A percentile compares a stretch with the other conserved stretches of the same genome.
Evolutionary conservation across 805 yeast genomes (phyloP).

Genomic region (Suhomyces sp.): DNA sequence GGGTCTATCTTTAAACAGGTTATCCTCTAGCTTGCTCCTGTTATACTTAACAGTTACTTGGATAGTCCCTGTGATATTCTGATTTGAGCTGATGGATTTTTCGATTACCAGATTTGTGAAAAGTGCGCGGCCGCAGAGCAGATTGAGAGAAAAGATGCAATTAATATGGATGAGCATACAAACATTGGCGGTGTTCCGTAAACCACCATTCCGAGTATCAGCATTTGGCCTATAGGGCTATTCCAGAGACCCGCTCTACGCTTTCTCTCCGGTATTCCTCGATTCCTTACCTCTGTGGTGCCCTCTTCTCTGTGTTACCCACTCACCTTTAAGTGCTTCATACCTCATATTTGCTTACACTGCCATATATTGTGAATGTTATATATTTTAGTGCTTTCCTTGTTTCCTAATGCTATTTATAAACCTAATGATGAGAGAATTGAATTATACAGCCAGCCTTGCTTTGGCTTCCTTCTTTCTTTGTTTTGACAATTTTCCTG

Average conservation of each 20-base stretch:
- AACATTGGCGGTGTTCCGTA: not conserved
- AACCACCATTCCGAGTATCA: too few species aligned
- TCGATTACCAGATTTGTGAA: not conserved
- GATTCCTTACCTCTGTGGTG: not conserved
- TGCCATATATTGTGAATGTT: too few species aligned
- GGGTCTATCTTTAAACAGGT: too few species aligned
- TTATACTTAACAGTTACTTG: not conserved
- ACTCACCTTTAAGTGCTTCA: too few species aligned
- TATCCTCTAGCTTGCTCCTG: too few species aligned
- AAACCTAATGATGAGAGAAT: not conserved
- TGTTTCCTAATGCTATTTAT: not conserved
- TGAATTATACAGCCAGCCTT: not conserved
- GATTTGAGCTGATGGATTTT: not conserved
- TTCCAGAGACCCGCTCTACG: too few species aligned
- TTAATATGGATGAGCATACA: not conserved
- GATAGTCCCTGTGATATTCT: not conserved
- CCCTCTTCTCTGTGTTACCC: not conserved
- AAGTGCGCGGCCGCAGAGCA: not conserved
- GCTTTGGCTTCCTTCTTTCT: slow-evolving; percentile 23
- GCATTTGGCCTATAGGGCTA: too few species aligned
- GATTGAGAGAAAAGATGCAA: not conserved
- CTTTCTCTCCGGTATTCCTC: too few species aligned
- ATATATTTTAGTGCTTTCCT: too few species aligned
- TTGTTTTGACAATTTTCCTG: slow-evolving; percentile 35
- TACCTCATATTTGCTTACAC: too few species aligned